Base-by-base conservation (phyloP, 139 green algal species). In the Auxenochlorella pyrenoidosa region DNA sequence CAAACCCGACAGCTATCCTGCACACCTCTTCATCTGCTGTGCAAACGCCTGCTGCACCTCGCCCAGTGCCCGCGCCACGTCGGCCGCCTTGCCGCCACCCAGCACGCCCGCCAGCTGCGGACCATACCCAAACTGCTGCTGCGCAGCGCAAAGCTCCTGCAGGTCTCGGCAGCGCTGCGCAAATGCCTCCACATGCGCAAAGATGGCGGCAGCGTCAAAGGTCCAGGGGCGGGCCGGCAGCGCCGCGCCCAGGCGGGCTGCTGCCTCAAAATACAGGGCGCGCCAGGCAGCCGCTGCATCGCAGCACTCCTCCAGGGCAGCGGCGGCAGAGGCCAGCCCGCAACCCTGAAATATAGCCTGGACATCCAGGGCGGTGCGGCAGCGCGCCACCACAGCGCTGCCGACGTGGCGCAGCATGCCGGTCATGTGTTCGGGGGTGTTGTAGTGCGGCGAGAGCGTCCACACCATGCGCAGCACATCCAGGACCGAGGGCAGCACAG, bases 161-260 rank as follows among this genome's bases (percentile, higher is more conserved):
- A 98, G 86, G 88, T 98, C 96, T 10, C 89, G 91, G 90, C 96
- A 98, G 28, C 96, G 92, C 91, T 98, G 95, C 86, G 96, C 85
- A 89, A 98, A 98, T 22, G 96, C 96, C 65, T 98, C 96, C 38
- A 98, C 94, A 86, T 97, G 93, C 34, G 96, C 94, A 87, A 98
- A 98, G 59, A 98, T 94, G 58, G 92, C 93, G 22, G 85, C 88
- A 8, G 90, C 85, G 63, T 96, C 92, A 72, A 96, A 96, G 83
- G 94, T 91, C 94, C 95, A 98, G 26, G 92, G 92, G 2, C 81
- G 82, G 12, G 75, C 65, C 2, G 86, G 86, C 40, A 77, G 43
- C 8, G 89, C 84, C 16, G 71, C 85, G 21, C 18, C 22, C 6
- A 83, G 51, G 16, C 81, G 34, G 0, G 4, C 24, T 0, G 82